Evolutionary conservation across 768 basidiomycete genomes (phyloP).

Genomic region (Lanmaoa rubissima): DNA sequence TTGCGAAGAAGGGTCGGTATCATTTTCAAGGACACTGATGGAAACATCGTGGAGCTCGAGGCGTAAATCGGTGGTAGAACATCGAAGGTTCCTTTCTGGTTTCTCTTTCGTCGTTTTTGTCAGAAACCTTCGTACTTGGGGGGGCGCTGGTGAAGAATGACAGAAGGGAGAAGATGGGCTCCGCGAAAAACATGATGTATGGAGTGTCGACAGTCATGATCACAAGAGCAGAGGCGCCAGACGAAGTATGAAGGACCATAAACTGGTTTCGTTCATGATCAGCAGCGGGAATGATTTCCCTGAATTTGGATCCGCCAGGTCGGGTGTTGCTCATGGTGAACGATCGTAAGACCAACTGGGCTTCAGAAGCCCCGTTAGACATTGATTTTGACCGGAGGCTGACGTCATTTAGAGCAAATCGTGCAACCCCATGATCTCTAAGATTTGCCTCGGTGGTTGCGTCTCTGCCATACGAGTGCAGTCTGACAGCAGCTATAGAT

Average conservation of each 20-base stretch:
- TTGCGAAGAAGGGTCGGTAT: slow-evolving; percentile 72
- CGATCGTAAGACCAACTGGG: slow-evolving; percentile 82
- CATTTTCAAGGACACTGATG: slow-evolving; percentile 83
- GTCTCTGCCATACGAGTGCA: slow-evolving; percentile 79
- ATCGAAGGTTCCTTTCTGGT: slow-evolving; percentile 12
- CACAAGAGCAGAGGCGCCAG: slow-evolving; percentile 66
- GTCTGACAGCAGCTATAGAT: slow-evolving; percentile 63
- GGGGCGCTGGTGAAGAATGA: slow-evolving; percentile 76
- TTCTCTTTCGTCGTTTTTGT: slow-evolving; percentile 14
- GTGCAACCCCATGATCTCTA: slow-evolving; percentile 77
- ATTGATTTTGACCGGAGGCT: slow-evolving; percentile 77
- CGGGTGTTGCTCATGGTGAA: slow-evolving; percentile 90
- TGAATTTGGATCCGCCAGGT: slow-evolving; percentile 77
- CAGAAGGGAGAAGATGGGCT: slow-evolving; percentile 86
- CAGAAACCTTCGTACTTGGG: slow-evolving; percentile 18
- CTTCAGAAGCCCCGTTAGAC: slow-evolving; percentile 80
- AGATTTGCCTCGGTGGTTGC: slow-evolving; percentile 58
- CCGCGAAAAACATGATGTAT: slow-evolving; percentile 85
- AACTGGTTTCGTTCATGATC: slow-evolving; percentile 87
- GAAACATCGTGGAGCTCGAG: slow-evolving; percentile 90
- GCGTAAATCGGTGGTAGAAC: slow-evolving; percentile 54
- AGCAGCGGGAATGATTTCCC: slow-evolving; percentile 93
- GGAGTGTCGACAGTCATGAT: slow-evolving; percentile 92
- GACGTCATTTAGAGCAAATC: slow-evolving; percentile 80
- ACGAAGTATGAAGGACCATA: slow-evolving; percentile 85